Evolutionary conservation across 176 grass and related monocot genomes (phyloP), one percentile per base, ranked within the genome.

Genomic region (Rhynchospora tenuis): DNA sequence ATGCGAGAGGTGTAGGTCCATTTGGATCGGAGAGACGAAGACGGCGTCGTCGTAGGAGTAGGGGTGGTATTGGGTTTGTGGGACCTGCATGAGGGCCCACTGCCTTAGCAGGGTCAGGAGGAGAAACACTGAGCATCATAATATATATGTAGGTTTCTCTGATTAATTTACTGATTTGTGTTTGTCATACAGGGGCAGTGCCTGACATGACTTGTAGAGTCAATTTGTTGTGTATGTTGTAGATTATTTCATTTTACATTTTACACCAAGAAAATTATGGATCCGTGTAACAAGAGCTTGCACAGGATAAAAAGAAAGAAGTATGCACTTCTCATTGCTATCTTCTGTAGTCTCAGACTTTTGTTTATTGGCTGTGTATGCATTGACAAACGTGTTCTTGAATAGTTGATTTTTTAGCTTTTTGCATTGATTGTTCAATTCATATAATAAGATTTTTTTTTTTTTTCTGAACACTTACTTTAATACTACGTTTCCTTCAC

Each of bases 161-260:
- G 64, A 81, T 84, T 70, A 80, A 75, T 88, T 93, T 89, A 88
- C 91, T 84, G 90, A 88, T 93, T 93, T 88, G 86, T 87, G 81
- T 66, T 92, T 87, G 67, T 95, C 86, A 86, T 79, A 77, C 51
- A 50, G 52, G 84, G 80, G 14, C 59, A 24, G 57, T 63, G 20
- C 57, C 59, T 61, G 29, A 81, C 78, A 56, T 38, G 56, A 82
- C 43, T 29, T 67, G 80, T 82, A 82, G 46, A 66, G 59, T 86
- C 47, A 51, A 78, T 65, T 82, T 65, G 45, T 82, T 66, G 60
- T 82, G 80, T 82, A 82, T 82, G 46, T 51, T 82, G 80, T 82
- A 82, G 80, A 82, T 82, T 82, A 82, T 82, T 82, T 82, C 20
- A 50, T 65, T 68, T 65, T 51, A 26, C 47, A 9, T 82, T 54